phyloP scores from a whole-genome alignment of 164 flowering plant species.

The Hamamelis virginiana region DNA sequence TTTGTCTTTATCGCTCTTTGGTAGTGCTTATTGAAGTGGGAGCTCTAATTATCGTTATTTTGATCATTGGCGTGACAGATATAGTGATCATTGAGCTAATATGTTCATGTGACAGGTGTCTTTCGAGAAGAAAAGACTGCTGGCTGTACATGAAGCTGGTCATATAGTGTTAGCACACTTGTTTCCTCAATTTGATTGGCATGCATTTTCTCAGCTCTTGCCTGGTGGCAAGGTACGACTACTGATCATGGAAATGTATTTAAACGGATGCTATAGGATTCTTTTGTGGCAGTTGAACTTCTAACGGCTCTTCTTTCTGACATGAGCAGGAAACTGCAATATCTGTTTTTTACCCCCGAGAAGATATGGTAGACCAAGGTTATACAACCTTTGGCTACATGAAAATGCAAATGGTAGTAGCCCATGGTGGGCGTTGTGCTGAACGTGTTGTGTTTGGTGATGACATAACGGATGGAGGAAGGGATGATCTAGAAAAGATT shows the following conservation, averaged over 20 bases:
- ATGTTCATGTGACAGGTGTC: slow-evolving; percentile 53
- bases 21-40: background rate
- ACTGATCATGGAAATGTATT: background rate
- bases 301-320: slow-evolving; percentile 10
- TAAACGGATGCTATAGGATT: background rate
- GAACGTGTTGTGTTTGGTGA: slow-evolving; percentile 87
- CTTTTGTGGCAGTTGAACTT: slow-evolving; percentile 1
- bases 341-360: slow-evolving; percentile 92
- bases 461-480: slow-evolving; percentile 92
- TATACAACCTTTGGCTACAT: slow-evolving; percentile 96
- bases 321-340: slow-evolving; percentile 84
- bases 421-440: slow-evolving; percentile 98
- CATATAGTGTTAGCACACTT: slow-evolving; percentile 91
- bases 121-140: slow-evolving; percentile 73
- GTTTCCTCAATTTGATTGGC: slow-evolving; percentile 97
- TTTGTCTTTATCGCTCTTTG: slow-evolving; percentile 3
- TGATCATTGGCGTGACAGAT: background rate
- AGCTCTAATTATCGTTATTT: slow-evolving; percentile 1
- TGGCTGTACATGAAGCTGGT: slow-evolving; percentile 99
- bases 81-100: background rate
- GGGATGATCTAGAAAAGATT: slow-evolving; percentile 83
- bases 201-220: slow-evolving; percentile 96
- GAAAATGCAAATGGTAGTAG: slow-evolving; percentile 99
- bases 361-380: slow-evolving; percentile 85
- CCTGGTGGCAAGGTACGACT: slow-evolving; percentile 91